phyloP scores from a whole-genome alignment of 768 basidiomycete species.

The Hygrophoropsis aurantiaca region DNA sequence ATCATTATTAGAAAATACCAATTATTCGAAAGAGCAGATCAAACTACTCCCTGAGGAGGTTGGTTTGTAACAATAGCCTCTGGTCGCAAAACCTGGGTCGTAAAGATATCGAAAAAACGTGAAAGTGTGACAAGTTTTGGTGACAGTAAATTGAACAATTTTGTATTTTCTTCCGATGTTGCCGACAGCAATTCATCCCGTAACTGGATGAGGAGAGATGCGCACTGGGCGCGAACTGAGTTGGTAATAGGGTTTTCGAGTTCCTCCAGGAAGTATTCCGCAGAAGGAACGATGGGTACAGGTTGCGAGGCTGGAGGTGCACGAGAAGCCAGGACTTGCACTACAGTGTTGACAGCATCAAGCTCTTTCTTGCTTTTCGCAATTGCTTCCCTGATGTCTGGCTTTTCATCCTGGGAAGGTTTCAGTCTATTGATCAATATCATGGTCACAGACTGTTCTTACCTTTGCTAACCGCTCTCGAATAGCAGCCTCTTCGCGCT shows the following conservation, averaged over 20 bases:
- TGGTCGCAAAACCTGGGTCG: slow-evolving; percentile 18
- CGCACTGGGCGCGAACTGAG: slow-evolving; percentile 24
- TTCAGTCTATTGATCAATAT: too few species aligned
- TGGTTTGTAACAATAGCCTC: too few species aligned
- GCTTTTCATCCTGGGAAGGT: too few species aligned
- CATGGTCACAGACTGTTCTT: slow-evolving; percentile 2
- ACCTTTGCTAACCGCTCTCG: too few species aligned
- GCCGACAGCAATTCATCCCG: slow-evolving; percentile 25
- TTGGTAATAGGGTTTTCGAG: slow-evolving; percentile 22
- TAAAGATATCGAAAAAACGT: slow-evolving; percentile 31
- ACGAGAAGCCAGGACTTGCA: slow-evolving; percentile 32
- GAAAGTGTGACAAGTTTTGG: slow-evolving; percentile 25
- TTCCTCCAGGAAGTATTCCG: slow-evolving; percentile 29
- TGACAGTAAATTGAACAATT: slow-evolving; percentile 22
- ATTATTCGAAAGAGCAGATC: too few species aligned
- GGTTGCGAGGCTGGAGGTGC: slow-evolving; percentile 7
- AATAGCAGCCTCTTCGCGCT: too few species aligned
- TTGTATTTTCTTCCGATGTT: slow-evolving; percentile 17
- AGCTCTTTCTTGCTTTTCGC: slow-evolving; percentile 18
- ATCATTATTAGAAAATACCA: too few species aligned
- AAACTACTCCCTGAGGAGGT: too few species aligned
- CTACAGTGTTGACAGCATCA: slow-evolving; percentile 28
- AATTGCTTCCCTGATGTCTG: slow-evolving; percentile 10
- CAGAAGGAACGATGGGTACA: slow-evolving; percentile 19
- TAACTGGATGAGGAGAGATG: slow-evolving; percentile 13